phyloP scores from a whole-genome alignment of 169 alveolate species.

The Plasmodium blacklocki region DNA sequence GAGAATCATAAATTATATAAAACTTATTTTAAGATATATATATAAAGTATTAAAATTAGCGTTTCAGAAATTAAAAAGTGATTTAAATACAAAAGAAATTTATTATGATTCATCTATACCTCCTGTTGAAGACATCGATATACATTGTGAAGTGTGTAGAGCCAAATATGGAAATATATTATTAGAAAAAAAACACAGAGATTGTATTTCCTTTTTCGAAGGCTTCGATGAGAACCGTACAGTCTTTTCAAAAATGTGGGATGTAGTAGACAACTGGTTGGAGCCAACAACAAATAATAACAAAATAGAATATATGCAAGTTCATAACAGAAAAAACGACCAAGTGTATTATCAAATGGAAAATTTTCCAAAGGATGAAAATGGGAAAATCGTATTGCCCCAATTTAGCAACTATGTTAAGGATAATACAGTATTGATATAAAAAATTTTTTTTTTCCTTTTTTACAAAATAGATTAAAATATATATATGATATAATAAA shows the following conservation, averaged over 20 bases:
- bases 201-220: slow-evolving; percentile 61
- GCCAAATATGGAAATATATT: slow-evolving; percentile 71
- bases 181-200: slow-evolving; percentile 12
- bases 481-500: background rate
- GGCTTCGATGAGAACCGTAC: slow-evolving; percentile 47
- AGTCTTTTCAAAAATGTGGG: slow-evolving; percentile 29
- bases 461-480: background rate
- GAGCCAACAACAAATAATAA: slow-evolving; percentile 40
- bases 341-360: slow-evolving; percentile 46
- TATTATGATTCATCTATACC: slow-evolving; percentile 28
- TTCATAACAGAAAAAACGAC: slow-evolving; percentile 4
- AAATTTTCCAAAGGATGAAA: slow-evolving; percentile 43
- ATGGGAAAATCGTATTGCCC: slow-evolving; percentile 64
- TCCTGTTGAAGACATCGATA: slow-evolving; percentile 44
- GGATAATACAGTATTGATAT: slow-evolving; percentile 18
- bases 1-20: slow-evolving; percentile 13
- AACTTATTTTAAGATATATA: slow-evolving; percentile 27
- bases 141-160: slow-evolving; percentile 47
- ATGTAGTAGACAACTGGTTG: slow-evolving; percentile 47
- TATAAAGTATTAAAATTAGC: slow-evolving; percentile 48
- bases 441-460: background rate
- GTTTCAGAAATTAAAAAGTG: slow-evolving; percentile 52
- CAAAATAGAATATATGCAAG: slow-evolving; percentile 18
- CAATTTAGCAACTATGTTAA: slow-evolving; percentile 12
- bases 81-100: slow-evolving; percentile 56